A percentile compares a stretch with the other conserved stretches of the same genome.
Conservation (phyloP, 441 rosid genomes). For the Melastoma candidum region DNA sequence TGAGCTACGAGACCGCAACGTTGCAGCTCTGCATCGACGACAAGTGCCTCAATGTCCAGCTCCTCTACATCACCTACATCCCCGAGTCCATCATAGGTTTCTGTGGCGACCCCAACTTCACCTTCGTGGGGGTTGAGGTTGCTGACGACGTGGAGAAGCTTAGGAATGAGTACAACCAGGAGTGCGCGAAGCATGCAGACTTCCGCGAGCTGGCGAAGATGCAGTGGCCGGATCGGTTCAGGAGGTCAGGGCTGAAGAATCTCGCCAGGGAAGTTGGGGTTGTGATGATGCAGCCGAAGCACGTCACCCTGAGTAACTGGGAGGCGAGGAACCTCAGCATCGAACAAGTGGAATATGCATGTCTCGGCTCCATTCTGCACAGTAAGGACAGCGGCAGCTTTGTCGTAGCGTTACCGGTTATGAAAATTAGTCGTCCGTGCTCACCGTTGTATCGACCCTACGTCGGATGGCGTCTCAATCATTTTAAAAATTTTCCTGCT, state of each 20-base stretch:
- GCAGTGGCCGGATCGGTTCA: constrained; percentile 13
- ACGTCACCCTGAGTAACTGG: constrained; percentile 21
- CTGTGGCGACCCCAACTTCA: constrained; percentile 3
- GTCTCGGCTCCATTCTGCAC: constrained; percentile 16
- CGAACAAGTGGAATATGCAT: constrained; percentile 21
- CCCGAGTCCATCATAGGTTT: constrained; percentile 18
- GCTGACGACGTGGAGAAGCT: constrained; percentile 13
- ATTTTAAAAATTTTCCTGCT: too few relatives aligned
- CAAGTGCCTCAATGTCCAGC: constrained; percentile 26
- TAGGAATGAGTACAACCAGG: constrained; percentile 17
- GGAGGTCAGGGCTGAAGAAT: constrained; percentile 19
- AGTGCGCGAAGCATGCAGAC: constrained; percentile 8
- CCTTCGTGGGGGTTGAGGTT: constrained; percentile 24
- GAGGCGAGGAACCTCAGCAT: constrained; percentile 18
- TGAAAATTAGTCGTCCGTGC: too few relatives aligned
- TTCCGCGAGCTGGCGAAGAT: constrained; percentile 15
- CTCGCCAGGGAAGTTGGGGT: constrained; percentile 10
- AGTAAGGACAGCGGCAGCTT: too few relatives aligned
- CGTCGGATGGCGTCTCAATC: too few relatives aligned
- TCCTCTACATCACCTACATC: constrained; percentile 16
- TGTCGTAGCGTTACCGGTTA: too few relatives aligned
- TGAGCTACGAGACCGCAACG: constrained; percentile 17
- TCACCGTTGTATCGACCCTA: too few relatives aligned
- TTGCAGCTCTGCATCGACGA: constrained; percentile 28
- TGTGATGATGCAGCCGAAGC: constrained; percentile 14